These are phyloP conservation scores for Penicillium desertorum DNA, from an alignment of 495 filamentous ascomycete genomes.

Conservation along the genomic window DNA sequence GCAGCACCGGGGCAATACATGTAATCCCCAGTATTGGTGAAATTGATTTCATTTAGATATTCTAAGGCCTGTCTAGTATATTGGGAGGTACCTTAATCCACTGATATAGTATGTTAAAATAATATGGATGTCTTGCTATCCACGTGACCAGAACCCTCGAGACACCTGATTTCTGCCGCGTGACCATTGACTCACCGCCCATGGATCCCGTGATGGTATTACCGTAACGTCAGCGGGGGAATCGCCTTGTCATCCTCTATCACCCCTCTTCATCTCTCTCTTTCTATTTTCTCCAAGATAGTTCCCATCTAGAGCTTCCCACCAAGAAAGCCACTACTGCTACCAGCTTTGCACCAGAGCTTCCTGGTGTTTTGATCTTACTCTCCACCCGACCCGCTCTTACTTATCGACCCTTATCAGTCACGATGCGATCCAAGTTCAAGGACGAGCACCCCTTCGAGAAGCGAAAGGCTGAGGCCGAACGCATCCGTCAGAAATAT, in stretches of 20 bases:
- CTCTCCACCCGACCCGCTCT: constrained; percentile 28
- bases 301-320: constrained; percentile 1
- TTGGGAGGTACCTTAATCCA: background rate
- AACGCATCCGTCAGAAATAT: constrained; percentile 99
- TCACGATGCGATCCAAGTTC: constrained; percentile 93
- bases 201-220: constrained; percentile 34
- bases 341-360: constrained; percentile 10
- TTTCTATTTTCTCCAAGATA: constrained; percentile 14
- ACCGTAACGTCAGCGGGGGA: constrained; percentile 36
- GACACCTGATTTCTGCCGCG: constrained; percentile 15
- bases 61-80: background rate
- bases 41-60: background rate
- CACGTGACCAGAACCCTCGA: constrained; percentile 16
- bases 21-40: background rate
- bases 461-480: constrained; percentile 98
- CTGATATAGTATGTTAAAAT: background rate
- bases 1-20: background rate
- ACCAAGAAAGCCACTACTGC: constrained; percentile 2
- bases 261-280: constrained; percentile 19
- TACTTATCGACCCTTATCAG: constrained; percentile 33
- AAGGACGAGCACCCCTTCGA: constrained; percentile 99
- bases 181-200: constrained; percentile 38
- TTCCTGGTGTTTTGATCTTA: constrained; percentile 9
- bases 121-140: background rate
- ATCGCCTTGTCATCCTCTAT: constrained; percentile 33